Evolutionary conservation across 345 rosid species (phyloP).

Genomic region (Citrus sp.): DNA sequence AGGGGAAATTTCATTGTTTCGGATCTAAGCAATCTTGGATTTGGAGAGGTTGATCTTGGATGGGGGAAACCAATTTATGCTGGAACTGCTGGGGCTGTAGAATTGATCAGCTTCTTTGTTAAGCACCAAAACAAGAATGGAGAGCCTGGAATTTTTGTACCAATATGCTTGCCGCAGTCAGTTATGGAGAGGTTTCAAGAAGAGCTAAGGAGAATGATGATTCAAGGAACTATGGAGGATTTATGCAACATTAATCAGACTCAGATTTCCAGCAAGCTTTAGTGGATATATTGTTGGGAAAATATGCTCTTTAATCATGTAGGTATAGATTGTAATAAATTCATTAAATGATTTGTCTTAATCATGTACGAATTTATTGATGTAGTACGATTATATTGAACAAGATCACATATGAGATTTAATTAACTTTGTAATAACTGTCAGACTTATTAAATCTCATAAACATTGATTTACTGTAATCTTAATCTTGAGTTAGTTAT

Average conservation of each 20-base stretch:
- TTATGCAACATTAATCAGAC: neutral
- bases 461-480: too few species aligned
- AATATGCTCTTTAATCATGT: too few species aligned
- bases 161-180: constrained; percentile 15
- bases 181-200: constrained; percentile 21
- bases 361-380: too few species aligned
- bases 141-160: constrained; percentile 18
- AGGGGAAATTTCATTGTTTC: constrained; percentile 4
- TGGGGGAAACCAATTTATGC: constrained; percentile 25
- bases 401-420: too few species aligned
- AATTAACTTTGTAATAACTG: too few species aligned
- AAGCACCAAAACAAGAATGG: constrained; percentile 8
- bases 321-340: too few species aligned
- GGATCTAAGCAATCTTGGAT: neutral
- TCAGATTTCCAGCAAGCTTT: neutral
- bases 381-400: too few species aligned
- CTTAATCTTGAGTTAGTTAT: too few species aligned
- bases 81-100: constrained; percentile 17
- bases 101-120: neutral
- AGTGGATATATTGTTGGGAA: neutral
- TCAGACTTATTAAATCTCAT: too few species aligned
- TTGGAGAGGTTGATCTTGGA: constrained; percentile 21
- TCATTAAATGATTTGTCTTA: too few species aligned
- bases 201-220: neutral
- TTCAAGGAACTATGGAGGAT: neutral